phyloP scores from a whole-genome alignment of 495 filamentous ascomycete species.

The Penicillium lagena region DNA sequence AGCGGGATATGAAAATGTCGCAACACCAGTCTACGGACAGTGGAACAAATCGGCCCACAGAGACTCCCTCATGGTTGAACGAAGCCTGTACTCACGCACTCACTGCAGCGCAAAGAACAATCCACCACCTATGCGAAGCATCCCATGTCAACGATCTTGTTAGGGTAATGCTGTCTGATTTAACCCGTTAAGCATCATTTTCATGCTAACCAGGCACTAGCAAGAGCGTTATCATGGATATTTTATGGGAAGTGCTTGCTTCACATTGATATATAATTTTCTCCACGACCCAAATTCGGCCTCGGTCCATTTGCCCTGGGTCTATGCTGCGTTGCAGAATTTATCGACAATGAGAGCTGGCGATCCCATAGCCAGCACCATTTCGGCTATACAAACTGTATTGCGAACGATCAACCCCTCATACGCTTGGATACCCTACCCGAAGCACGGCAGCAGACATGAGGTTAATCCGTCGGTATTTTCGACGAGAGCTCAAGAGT shows the following conservation, averaged over 20 bases:
- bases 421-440: constrained; percentile 22
- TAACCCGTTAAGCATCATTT: neutral
- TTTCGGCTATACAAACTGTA: constrained; percentile 27
- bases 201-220: constrained; percentile 10
- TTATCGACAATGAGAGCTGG: constrained; percentile 24
- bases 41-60: constrained; percentile 14
- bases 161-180: constrained; percentile 14
- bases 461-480: neutral
- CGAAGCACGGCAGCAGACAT: neutral
- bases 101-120: constrained; percentile 28
- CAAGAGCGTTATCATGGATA: constrained; percentile 37
- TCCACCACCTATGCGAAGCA: constrained; percentile 30
- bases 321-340: constrained; percentile 27
- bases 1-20: constrained; percentile 19
- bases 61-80: constrained; percentile 36
- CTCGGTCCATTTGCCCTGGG: constrained; percentile 32
- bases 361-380: constrained; percentile 24
- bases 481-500: neutral
- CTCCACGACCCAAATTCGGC: constrained; percentile 28
- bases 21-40: constrained; percentile 1
- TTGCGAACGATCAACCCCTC: constrained; percentile 27
- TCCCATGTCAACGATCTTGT: constrained; percentile 29
- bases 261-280: constrained; percentile 36
- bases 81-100: constrained; percentile 36
- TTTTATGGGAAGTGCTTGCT: constrained; percentile 29